Evolutionary conservation across 768 basidiomycete genomes (phyloP).

Genomic region (Amanita polypyramis): DNA sequence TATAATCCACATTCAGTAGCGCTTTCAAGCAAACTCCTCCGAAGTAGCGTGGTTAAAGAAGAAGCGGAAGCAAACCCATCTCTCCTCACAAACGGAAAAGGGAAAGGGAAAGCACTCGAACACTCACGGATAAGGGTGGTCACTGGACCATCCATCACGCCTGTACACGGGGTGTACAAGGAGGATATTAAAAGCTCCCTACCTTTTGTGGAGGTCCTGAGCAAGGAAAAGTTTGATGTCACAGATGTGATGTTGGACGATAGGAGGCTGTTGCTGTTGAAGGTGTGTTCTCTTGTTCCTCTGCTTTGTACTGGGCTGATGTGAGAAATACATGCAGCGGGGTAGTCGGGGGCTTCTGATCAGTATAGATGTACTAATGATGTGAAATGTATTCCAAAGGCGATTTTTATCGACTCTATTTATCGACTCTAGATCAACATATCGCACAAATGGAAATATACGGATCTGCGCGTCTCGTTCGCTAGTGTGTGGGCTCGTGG

Average conservation of each 20-base stretch:
- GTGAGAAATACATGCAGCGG: constrained; percentile 20
- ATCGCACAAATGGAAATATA: too few relatives aligned
- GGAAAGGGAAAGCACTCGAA: constrained; percentile 13
- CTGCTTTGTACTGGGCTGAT: constrained; percentile 3
- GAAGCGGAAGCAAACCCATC: not conserved
- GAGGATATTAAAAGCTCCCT: constrained; percentile 36
- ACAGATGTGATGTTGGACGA: constrained; percentile 54
- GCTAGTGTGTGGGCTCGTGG: too few relatives aligned
- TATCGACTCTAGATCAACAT: too few relatives aligned
- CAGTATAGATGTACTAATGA: constrained; percentile 33
- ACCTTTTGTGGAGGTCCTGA: constrained; percentile 42
- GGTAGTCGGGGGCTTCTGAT: constrained; percentile 25
- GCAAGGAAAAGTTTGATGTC: constrained; percentile 35
- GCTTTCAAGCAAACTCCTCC: not conserved
- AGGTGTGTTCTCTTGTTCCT: constrained; percentile 22
- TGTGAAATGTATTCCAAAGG: constrained; percentile 20
- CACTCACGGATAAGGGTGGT: constrained; percentile 25
- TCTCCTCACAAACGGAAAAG: constrained; percentile 14
- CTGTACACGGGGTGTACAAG: constrained; percentile 34
- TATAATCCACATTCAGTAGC: constrained; percentile 25
- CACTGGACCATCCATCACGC: constrained; percentile 27
- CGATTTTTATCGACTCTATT: not conserved
- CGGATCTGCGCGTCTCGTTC: too few relatives aligned
- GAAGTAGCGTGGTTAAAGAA: not conserved
- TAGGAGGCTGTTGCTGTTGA: constrained; percentile 34